Conservation (phyloP, 2,329 filamentous ascomycete genomes). For the Aspergillus transmontanensis region DNA sequence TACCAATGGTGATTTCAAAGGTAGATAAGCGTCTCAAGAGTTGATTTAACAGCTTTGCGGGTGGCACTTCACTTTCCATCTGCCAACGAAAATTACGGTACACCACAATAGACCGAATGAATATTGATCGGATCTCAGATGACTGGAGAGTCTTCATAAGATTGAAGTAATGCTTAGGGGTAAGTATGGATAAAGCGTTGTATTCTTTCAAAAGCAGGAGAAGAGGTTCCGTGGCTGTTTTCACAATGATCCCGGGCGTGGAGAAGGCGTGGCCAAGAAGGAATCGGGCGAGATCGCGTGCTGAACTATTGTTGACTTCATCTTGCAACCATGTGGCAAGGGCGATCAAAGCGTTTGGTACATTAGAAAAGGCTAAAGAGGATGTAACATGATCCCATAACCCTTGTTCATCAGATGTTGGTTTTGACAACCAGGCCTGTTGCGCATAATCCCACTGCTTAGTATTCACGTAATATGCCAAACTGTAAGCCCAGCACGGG, state of each 20-base stretch:
- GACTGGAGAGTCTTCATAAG: slow-evolving; percentile 33
- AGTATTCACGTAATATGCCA: slow-evolving; percentile 34
- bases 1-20: slow-evolving; percentile 37
- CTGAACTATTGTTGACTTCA: slow-evolving; percentile 1
- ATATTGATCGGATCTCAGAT: slow-evolving; percentile 30
- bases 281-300: slow-evolving; percentile 23
- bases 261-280: slow-evolving; percentile 30
- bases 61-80: slow-evolving; percentile 26
- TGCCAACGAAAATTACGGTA: slow-evolving; percentile 46
- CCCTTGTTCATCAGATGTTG: slow-evolving; percentile 13
- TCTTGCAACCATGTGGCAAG: slow-evolving; percentile 25
- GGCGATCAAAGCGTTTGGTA: slow-evolving; percentile 25
- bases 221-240: slow-evolving; percentile 33
- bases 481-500: slow-evolving; percentile 32
- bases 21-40: slow-evolving; percentile 30
- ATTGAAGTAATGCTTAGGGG: slow-evolving; percentile 28
- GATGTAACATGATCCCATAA: slow-evolving; percentile 18
- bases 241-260: slow-evolving; percentile 27
- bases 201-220: slow-evolving; percentile 33
- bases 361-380: slow-evolving; percentile 13
- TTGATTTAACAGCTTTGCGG: slow-evolving; percentile 23
- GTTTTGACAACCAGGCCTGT: slow-evolving; percentile 33
- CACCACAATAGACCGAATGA: slow-evolving; percentile 37
- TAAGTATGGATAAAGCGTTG: slow-evolving; percentile 26
- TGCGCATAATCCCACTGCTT: slow-evolving; percentile 36